Base-by-base conservation (phyloP, 73 alveolate species). In the Uronychia setigera region DNA sequence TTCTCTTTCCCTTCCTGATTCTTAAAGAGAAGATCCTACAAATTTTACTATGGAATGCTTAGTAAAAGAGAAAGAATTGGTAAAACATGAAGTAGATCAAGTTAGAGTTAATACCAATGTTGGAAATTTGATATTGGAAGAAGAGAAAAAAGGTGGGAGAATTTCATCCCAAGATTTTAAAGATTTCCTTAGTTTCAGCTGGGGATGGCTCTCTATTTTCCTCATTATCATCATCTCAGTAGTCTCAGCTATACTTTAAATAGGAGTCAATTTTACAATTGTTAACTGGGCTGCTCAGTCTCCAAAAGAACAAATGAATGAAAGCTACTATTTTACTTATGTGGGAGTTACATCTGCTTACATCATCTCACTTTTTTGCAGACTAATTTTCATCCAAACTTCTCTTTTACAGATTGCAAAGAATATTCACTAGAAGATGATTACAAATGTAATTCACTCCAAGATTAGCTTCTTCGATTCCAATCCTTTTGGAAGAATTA, bases 401-500 rank as follows among this genome's bases (percentile, higher is more conserved):
- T 11, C 67, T 19, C 67, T 46, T 19, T 19, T 46, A 5, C 19
- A 46, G 19, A 46, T 46, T 46, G 5, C 67, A 11, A 46, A 46
- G 67, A 46, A 46, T 19, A 46, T 97, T 86, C 97, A 94, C 79
- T 83, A 95, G 46, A 32, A 88, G 59, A 93, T 96, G 93, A 85
- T 97, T 27, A 77, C 79, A 28, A 91, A 85, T 74, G 89, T 97
- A 77, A 74, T 96, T 26, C 82, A 93, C 46, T 97, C 99, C 19
- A 98, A 98, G 26, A 81, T 93, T 26, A 94, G 93, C 80, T 96
- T 89, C 92, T 96, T 86, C 85, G 98, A 96, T 77, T 80, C 88
- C 25, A 90, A 89, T 32, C 97, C 98, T 26, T 58, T 93, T 32
- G 99, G 99, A 29, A 89, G 95, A 76, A 89, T 96, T 35, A 76